Percentiles rank a stretch among this genome's conserved stretches.
phyloP scores from a whole-genome alignment of 176 grass and related monocot genomes.

The Hordeum marinum region DNA sequence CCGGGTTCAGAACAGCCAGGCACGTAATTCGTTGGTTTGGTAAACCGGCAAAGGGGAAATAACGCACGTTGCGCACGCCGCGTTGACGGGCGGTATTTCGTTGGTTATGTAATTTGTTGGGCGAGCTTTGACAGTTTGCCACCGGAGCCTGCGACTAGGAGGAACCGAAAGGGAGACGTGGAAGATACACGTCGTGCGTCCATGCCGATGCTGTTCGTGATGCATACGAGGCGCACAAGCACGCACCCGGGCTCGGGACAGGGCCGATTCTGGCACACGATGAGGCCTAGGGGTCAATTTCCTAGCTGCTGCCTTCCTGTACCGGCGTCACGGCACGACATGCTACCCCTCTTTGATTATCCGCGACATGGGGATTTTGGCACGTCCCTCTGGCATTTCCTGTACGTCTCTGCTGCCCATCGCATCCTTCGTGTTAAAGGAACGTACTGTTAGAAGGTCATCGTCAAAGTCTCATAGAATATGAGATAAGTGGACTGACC shows the following conservation, averaged over 20 bases:
- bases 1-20: not conserved
- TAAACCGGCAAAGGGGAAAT: not conserved
- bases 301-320: too few relatives aligned
- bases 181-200: not conserved
- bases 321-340: too few relatives aligned
- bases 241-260: too few relatives aligned
- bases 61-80: not conserved
- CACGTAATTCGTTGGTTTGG: not conserved
- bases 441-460: not conserved
- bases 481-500: not conserved
- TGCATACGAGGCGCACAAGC: too few relatives aligned
- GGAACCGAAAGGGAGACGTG: not conserved
- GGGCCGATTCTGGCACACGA: too few relatives aligned
- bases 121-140: not conserved
- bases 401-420: not conserved
- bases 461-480: not conserved
- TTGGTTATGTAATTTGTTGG: not conserved
- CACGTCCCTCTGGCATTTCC: not conserved
- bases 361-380: not conserved
- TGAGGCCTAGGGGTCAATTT: too few relatives aligned
- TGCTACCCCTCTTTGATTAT: not conserved
- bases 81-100: not conserved
- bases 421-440: not conserved
- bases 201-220: not conserved
- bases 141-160: not conserved